Conservation (phyloP, 2,329 filamentous ascomycete species). For the Gyromitra esculenta region DNA sequence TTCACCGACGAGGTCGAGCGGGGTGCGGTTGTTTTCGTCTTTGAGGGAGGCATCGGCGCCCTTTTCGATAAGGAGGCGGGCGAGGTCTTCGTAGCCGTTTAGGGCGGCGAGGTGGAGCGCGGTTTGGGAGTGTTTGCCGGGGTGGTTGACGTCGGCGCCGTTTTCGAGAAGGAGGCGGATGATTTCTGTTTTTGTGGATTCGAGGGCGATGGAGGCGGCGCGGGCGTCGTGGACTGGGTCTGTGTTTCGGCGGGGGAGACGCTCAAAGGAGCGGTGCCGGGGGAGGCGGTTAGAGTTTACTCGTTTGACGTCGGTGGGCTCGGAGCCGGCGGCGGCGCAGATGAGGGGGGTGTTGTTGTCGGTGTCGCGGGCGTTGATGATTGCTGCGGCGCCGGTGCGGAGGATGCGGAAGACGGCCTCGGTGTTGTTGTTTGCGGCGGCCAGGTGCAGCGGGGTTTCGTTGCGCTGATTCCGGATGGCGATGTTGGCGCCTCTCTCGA, state of each 20-base stretch:
- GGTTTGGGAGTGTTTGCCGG: conserved; percentile 27
- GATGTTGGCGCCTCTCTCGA: conserved; percentile 38
- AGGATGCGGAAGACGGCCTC: conserved; percentile 43
- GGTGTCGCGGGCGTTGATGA: conserved; percentile 28
- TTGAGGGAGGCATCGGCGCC: conserved; percentile 36
- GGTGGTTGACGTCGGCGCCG: conserved; percentile 43
- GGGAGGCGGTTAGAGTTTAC: conserved; percentile 15
- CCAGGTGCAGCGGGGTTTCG: conserved; percentile 37
- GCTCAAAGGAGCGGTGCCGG: conserved; percentile 33
- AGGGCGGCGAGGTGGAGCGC: conserved; percentile 41
- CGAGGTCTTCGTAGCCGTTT: conserved; percentile 45
- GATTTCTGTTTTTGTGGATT: conserved; percentile 37
- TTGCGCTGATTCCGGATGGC: conserved; percentile 26
- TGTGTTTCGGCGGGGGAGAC: conserved; percentile 33
- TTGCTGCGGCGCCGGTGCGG: conserved; percentile 23
- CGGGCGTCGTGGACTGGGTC: conserved; percentile 33
- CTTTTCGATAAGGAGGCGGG: conserved; percentile 38
- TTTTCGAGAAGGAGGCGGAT: conserved; percentile 43
- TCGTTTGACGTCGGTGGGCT: conserved; percentile 22
- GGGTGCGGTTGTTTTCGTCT: conserved; percentile 24
- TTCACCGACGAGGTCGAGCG: conserved; percentile 40
- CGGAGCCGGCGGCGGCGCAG: conserved; percentile 29
- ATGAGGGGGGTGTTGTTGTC: conserved; percentile 40
- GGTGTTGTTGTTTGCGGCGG: conserved; percentile 36
- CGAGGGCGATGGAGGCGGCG: conserved; percentile 24